These are phyloP conservation scores for Phytophthora syringae DNA, from an alignment of 352 stramenopile species.

Conservation along the genomic window DNA sequence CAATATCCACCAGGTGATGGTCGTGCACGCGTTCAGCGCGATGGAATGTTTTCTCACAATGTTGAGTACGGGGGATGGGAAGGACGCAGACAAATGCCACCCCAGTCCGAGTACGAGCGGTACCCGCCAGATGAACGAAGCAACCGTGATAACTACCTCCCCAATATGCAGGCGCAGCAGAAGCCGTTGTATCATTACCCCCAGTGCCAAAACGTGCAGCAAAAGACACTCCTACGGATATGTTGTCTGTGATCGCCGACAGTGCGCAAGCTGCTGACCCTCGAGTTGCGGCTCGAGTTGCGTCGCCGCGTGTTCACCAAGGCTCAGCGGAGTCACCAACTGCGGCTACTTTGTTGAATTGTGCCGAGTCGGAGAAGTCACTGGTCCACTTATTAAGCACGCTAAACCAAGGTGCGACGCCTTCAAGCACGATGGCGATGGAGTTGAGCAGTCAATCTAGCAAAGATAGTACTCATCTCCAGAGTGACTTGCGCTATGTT, in stretches of 20 bases:
- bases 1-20: constrained; percentile 22
- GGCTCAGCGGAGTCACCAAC: constrained; percentile 50
- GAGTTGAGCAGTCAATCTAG: constrained; percentile 16
- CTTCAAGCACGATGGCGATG: constrained; percentile 24
- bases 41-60: constrained; percentile 15
- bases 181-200: constrained; percentile 17
- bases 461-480: constrained; percentile 9
- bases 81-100: constrained; percentile 14
- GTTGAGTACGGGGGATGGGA: constrained; percentile 22
- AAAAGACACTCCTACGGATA: constrained; percentile 44
- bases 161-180: constrained; percentile 29
- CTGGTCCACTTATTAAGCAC: constrained; percentile 66
- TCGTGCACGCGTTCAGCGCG: constrained; percentile 7
- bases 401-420: constrained; percentile 52
- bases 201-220: constrained; percentile 53
- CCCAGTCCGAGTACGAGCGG: constrained; percentile 14
- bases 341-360: constrained; percentile 66
- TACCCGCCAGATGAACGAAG: constrained; percentile 15
- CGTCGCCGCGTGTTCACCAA: constrained; percentile 15
- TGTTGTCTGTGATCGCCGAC: constrained; percentile 23
- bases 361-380: constrained; percentile 72
- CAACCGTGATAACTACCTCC: constrained; percentile 8
- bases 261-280: constrained; percentile 13
- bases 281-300: constrained; percentile 9
- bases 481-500: constrained; percentile 1